Evolutionary conservation across 2,329 filamentous ascomycete genomes (phyloP), one percentile per base, ranked within the genome.

Genomic region (Aspergillus luchuensis): DNA sequence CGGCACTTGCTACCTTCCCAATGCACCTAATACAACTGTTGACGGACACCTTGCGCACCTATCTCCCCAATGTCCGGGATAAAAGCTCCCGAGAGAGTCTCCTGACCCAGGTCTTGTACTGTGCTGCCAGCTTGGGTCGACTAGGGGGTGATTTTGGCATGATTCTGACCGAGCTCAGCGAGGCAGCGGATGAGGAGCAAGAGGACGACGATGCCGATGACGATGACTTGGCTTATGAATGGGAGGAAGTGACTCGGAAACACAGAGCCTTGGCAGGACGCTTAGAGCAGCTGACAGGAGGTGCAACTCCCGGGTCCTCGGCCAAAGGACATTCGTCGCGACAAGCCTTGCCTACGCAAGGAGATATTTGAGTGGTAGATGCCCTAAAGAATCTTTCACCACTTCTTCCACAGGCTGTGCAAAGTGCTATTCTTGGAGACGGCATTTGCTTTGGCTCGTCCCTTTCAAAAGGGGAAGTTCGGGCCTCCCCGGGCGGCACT

Each of bases 111-210:
- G 91, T 97, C 0, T 80, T 98, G 8, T 98, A 97, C 76, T 96
- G 92, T 69, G 93, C 94, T 0, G 91, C 92, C 49, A 97, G 93
- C 77, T 80, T 99, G 52, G 94, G 94, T 0, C 85, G 95, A 50
- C 80, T 98, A 0, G 95, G 95, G 2, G 93, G 91, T 1, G 95
- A 99, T 74, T 99, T 99, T 76, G 90, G 93, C 58, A 85, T 97
- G 80, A 86, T 97, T 66, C 83, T 98, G 60, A 91, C 92, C 0
- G 71, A 87, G 39, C 69, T 89, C 8, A 81, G 80, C 36, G 70
- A 67, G 21, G 60, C 63, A 2, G 21, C 41, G 19, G 69, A 63
- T 2, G 70, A 69, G 5, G 33, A 72, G 72, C 0, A 74, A 74
- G 33, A 36, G 33, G 11, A 36, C 11, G 11, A 11, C 67, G 67